Conservation (phyloP, 2,329 filamentous ascomycete species). For the Aphanocladium album region DNA sequence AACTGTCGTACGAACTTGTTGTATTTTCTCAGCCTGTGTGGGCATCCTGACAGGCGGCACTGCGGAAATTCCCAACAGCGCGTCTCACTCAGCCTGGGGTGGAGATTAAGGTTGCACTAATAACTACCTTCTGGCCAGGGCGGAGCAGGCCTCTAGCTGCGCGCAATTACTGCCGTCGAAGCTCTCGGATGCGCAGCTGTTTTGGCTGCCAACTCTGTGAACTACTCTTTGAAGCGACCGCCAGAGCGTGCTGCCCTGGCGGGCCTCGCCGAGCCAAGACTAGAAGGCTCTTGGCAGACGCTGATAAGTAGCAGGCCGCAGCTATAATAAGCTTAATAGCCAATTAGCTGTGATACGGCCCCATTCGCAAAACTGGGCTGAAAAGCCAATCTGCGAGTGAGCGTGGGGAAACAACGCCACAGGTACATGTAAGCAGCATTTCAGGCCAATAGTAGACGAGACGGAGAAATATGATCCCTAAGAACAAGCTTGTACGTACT, state of each 20-base stretch:
- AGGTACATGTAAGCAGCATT: neutral
- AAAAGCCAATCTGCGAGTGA: neutral
- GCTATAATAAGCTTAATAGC: neutral
- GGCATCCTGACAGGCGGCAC: neutral
- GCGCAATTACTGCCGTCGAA: neutral
- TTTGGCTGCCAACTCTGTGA: neutral
- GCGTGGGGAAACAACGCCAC: neutral
- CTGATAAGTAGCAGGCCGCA: neutral
- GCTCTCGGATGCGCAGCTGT: neutral
- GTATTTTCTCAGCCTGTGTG: neutral
- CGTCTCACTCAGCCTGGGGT: neutral
- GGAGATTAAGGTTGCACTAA: slow-evolving; percentile 4
- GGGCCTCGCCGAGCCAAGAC: neutral
- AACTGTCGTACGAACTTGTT: neutral
- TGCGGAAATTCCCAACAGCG: neutral
- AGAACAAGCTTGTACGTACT: too few species aligned
- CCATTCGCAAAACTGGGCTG: neutral
- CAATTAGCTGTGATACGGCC: neutral
- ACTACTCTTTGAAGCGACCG: neutral
- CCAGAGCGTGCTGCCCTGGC: neutral
- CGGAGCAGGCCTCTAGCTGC: neutral
- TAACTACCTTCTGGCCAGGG: too few species aligned
- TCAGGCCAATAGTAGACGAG: too few species aligned
- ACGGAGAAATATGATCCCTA: too few species aligned
- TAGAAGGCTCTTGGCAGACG: neutral